Evolutionary conservation across 73 alveolate species (phyloP), one percentile per base, ranked within the genome.

Genomic region (Symbiodinium natans): DNA sequence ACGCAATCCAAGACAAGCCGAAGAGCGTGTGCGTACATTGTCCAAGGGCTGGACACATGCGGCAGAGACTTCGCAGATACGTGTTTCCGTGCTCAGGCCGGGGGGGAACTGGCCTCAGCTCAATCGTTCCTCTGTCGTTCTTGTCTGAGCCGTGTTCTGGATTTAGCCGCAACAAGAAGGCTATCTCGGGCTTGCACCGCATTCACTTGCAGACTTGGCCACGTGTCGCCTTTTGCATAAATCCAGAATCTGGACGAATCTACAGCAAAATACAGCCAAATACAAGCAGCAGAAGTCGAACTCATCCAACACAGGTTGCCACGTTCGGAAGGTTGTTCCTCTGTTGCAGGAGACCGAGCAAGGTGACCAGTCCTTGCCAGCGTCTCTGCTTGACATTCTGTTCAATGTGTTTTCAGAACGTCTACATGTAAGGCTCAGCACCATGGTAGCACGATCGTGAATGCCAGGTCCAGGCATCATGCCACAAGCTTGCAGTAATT

Each of bases 341-440:
- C 96, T 90, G 48, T 82, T 88, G 38, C 96, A 90, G 39, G 96
- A 90, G n/a, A 90, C 96, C 5, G 96, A 90, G 87, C 96, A 90
- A 21, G 82, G 87, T 42, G 96, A 39, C 96, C 96, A 90, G 77
- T 90, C 96, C 96, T 90, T 21, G 25, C 31, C 80, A 29, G n/a
- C n/a, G n/a, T n/a, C n/a, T n/a, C n/a, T n/a, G n/a, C n/a, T n/a
- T n/a, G n/a, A n/a, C n/a, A n/a, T n/a, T n/a, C n/a, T n/a, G n/a
- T n/a, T n/a, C n/a, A n/a, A n/a, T n/a, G n/a, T n/a, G n/a, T n/a
- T n/a, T n/a, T n/a, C n/a, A n/a, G n/a, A n/a, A n/a, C n/a, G n/a
- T n/a, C n/a, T n/a, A n/a, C n/a, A n/a, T n/a, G n/a, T n/a, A n/a
- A n/a, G n/a, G n/a, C n/a, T n/a, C n/a, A n/a, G n/a, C n/a, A n/a